phyloP scores from a whole-genome alignment of 129 eudicot species.

The Helianthus tuberosus region DNA sequence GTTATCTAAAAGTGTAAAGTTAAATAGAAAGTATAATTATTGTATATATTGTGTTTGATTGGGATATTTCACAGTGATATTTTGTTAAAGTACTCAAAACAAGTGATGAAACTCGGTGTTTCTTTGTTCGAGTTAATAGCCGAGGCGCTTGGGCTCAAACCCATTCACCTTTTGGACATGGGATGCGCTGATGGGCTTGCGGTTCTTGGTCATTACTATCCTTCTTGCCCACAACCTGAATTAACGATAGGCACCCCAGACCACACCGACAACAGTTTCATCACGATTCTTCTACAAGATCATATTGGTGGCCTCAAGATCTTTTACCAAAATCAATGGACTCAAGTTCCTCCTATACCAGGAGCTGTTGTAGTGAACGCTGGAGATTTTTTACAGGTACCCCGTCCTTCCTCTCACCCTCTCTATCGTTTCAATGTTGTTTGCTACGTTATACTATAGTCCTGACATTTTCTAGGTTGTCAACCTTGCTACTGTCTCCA shows the following conservation, averaged over 20 bases:
- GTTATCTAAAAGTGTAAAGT: no score
- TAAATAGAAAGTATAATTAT: no score
- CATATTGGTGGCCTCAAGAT: slow-evolving; percentile 7
- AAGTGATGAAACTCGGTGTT: slow-evolving; percentile 33
- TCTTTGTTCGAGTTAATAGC: slow-evolving; percentile 44
- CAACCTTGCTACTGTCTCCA: no score
- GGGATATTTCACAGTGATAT: slow-evolving; percentile 17
- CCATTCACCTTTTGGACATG: slow-evolving; percentile 36
- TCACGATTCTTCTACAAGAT: slow-evolving; percentile 57
- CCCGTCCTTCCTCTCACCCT: not conserved
- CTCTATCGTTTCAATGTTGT: no score
- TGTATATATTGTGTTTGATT: not conserved
- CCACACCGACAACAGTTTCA: slow-evolving; percentile 43
- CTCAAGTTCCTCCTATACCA: slow-evolving; percentile 41
- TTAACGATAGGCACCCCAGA: slow-evolving; percentile 32
- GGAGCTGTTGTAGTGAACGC: slow-evolving; percentile 48
- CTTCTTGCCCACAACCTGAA: slow-evolving; percentile 53
- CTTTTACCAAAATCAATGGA: slow-evolving; percentile 47
- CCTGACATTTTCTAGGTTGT: no score
- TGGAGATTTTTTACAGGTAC: slow-evolving; percentile 57
- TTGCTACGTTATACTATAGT: no score
- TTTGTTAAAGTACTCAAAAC: slow-evolving; percentile 29
- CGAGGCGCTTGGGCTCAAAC: slow-evolving; percentile 48
- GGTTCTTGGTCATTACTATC: slow-evolving; percentile 45
- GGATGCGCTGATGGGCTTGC: slow-evolving; percentile 44